Evolutionary conservation across 352 stramenopile genomes (phyloP).

Genomic region (Pythium plurisporium): DNA sequence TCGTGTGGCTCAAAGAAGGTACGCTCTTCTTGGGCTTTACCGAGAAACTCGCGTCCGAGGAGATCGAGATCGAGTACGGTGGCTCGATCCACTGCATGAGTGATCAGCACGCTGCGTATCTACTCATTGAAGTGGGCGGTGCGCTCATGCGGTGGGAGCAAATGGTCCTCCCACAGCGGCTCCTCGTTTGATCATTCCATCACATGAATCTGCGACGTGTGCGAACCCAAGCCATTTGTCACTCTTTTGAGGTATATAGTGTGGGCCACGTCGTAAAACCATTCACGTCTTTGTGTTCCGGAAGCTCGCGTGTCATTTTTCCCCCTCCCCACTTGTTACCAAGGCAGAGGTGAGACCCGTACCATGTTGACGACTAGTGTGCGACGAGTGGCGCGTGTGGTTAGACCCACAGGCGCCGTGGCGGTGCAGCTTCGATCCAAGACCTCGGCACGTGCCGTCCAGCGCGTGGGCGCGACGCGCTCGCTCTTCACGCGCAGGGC

Average conservation of each 20-base stretch:
- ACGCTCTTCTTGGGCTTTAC: constrained; percentile 21
- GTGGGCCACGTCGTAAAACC: constrained; percentile 9
- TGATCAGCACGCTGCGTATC: constrained; percentile 22
- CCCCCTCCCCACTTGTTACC: no score
- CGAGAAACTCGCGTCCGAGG: constrained; percentile 14
- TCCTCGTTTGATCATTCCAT: constrained; percentile 3
- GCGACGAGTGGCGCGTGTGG: constrained; percentile 8
- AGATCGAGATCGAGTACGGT: constrained; percentile 28
- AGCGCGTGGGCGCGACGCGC: constrained; percentile 54
- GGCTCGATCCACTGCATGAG: constrained; percentile 13
- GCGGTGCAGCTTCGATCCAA: constrained; percentile 1
- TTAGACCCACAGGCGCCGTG: constrained; percentile 11
- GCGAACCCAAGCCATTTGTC: background rate
- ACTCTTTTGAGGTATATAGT: background rate
- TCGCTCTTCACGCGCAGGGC: constrained; percentile 12
- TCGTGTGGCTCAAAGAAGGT: constrained; percentile 23
- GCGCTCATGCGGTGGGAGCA: constrained; percentile 27
- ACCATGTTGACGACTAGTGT: constrained; percentile 3
- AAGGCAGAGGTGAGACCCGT: background rate
- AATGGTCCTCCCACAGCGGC: constrained; percentile 18
- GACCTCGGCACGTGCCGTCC: constrained; percentile 31
- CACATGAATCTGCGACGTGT: constrained; percentile 7
- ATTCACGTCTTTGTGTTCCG: constrained; percentile 9
- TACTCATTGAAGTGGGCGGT: constrained; percentile 19
- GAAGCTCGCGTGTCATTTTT: constrained; percentile 20